Base-by-base conservation (phyloP, 306 rosid genomes). In the Boehmeria nivea region DNA sequence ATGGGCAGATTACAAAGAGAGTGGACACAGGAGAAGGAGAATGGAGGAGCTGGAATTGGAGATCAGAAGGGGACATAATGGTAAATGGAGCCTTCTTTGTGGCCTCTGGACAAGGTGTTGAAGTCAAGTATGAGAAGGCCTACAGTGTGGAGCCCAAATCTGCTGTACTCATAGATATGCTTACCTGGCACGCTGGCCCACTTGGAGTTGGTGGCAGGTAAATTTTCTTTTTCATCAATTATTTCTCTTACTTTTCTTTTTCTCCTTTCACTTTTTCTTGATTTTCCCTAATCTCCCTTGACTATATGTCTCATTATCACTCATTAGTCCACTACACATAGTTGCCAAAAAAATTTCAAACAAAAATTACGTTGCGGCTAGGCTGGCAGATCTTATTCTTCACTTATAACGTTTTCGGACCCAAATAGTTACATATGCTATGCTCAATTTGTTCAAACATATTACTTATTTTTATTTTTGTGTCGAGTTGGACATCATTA, bases 11-110 rank as follows among this genome's bases (percentile, higher is more conserved):
- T 6, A 89, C 97, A 4, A 89, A 89, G 83, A 28, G 97, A 8
- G 72, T 86, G 59, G 85, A 81, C 3, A 57, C 88, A 0, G 72
- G 22, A 0, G 83, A 81, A n/a, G 76, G 82, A 3, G 70, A 69
- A 1, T 89, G 97, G 95, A 73, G 18, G 5, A 71, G 59, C 0
- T 90, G 97, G 97, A 84, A 86, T 21, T 90, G 97, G 97, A 64
- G 86, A 17, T 77, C 95, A 0, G 88, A 90, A 1, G 97, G 97
- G 2, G 97, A 86, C 69, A 51, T 86, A 14, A 62, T 90, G 86
- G 68, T 80, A 0, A 86, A 90, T 33, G 97, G 94, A 3, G 95
- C 95, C 0, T 83, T 54, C 53, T 90, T 90, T 17, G 88, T 90
- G 38, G 72, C 78, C 0, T 90, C 97, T 0, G 97, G 97, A 0